These are phyloP conservation scores for Calonectria hongkongensis DNA, from an alignment of 2,329 filamentous ascomycete species.

Conservation along the genomic window DNA sequence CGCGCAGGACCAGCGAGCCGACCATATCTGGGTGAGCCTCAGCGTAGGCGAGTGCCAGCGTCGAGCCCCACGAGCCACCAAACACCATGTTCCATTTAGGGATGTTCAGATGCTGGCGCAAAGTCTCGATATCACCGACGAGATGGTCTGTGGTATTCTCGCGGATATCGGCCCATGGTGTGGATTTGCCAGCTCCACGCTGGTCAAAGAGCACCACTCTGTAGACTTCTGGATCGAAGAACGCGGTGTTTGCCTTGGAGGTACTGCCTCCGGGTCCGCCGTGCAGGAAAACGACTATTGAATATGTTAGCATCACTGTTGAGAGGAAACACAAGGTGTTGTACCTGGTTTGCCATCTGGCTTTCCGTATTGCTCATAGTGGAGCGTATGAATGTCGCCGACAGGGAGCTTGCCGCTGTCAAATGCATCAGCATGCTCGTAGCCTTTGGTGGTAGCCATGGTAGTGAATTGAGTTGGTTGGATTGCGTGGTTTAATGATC, in stretches of 20 bases:
- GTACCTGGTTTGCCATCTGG: constrained; percentile 10
- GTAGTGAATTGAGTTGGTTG: too few relatives aligned
- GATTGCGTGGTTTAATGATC: constrained; percentile 7
- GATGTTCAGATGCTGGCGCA: constrained; percentile 1
- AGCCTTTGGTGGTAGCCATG: background rate
- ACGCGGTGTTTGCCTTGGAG: constrained; percentile 1
- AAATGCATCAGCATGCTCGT: background rate
- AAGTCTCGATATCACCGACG: background rate
- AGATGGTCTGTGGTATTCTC: constrained; percentile 17
- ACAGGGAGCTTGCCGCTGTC: constrained; percentile 2
- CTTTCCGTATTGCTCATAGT: constrained; percentile 13
- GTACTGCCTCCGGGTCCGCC: constrained; percentile 11
- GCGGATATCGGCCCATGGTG: constrained; percentile 10
- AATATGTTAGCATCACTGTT: too few relatives aligned
- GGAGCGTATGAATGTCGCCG: background rate
- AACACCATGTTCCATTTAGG: constrained; percentile 5
- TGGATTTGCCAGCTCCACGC: constrained; percentile 9
- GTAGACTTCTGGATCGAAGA: background rate
- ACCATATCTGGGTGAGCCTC: background rate
- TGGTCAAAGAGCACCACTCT: constrained; percentile 7
- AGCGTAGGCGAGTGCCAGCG: background rate
- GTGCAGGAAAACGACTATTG: background rate
- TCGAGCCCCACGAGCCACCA: constrained; percentile 13
- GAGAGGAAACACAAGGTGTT: too few relatives aligned
- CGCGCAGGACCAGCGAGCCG: constrained; percentile 1